These are phyloP conservation scores for Bolboschoenus planiculmis DNA, from an alignment of 176 grass and related monocot genomes.

Conservation along the genomic window DNA sequence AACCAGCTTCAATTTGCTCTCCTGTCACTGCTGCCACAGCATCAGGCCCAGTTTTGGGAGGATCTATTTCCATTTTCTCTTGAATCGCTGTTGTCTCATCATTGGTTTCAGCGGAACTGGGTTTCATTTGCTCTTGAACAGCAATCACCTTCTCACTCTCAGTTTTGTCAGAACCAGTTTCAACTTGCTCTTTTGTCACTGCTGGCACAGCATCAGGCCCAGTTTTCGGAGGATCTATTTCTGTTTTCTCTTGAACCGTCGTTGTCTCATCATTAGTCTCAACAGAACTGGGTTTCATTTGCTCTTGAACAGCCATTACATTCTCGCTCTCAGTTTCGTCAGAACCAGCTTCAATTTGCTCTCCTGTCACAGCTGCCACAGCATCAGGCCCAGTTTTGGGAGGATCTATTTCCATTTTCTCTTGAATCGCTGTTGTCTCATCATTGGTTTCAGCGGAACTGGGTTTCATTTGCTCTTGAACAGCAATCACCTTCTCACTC, in stretches of 20 bases:
- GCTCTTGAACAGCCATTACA: neutral
- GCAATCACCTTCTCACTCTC: neutral
- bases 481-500: too few species aligned
- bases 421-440: too few species aligned
- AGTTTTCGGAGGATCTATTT: neutral
- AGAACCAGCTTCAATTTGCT: neutral
- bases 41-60: neutral
- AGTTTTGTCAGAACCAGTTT: neutral
- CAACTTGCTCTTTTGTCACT: neutral
- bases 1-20: neutral
- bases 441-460: too few species aligned
- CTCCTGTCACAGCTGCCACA: neutral
- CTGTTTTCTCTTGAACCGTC: neutral
- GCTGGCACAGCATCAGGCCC: neutral
- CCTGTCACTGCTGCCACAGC: neutral
- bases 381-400: neutral
- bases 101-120: neutral
- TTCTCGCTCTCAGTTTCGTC: neutral
- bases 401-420: too few species aligned
- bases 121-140: neutral
- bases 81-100: neutral
- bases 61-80: slow-evolving; percentile 8
- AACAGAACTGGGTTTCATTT: neutral
- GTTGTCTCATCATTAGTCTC: neutral
- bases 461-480: too few species aligned